Base-by-base conservation (phyloP, 176 grass and related monocot genomes). In the Alloteropsis semialata region DNA sequence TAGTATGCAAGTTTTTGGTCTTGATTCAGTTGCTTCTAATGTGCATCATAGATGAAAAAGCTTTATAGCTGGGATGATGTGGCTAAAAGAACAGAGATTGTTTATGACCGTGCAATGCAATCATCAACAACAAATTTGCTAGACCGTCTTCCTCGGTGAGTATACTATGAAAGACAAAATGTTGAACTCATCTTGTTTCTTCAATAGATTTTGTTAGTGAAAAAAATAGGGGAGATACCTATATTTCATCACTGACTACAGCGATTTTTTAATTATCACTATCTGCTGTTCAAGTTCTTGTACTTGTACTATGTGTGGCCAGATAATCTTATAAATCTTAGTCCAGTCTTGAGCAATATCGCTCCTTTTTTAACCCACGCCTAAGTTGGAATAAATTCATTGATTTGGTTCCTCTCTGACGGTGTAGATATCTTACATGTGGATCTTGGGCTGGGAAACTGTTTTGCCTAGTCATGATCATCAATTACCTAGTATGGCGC, bases 21-120 rank as follows among this genome's bases (percentile, higher is more conserved):
- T 17, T 60, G 74, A n/a, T 88, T 82, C 17, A 73, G 17, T 51
- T 38, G 43, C 17, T 87, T 87, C 44, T 59, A 24, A 80, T 84
- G 14, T 87, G 73, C 27, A 48, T 72, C 13, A 0, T 82, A 98
- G 95, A 93, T 98, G 90, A 94, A 92, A 92, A 88, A 64, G 48
- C 80, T 94, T 32, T 97, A 97, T 65, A 97, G 92, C 77, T 97
- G 95, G 95, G 92, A 97, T 88, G 95, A 97, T 76, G 95, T 97
- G 34, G 95, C 95, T 1, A 89, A 91, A 82, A 94, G 95, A 89
- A 98, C 95, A 48, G 92, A 91, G 79, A 91, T 92, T 32, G 92
- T 98, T 27, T 98, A 94, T 68, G 84, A 91, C 75, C 77, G 75
- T 81, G 88, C 92, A 73, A 88, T 94, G 84, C 75, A 84, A 32